Evolutionary conservation across 306 rosid species (phyloP).

Genomic region (Begonia loranthoides): DNA sequence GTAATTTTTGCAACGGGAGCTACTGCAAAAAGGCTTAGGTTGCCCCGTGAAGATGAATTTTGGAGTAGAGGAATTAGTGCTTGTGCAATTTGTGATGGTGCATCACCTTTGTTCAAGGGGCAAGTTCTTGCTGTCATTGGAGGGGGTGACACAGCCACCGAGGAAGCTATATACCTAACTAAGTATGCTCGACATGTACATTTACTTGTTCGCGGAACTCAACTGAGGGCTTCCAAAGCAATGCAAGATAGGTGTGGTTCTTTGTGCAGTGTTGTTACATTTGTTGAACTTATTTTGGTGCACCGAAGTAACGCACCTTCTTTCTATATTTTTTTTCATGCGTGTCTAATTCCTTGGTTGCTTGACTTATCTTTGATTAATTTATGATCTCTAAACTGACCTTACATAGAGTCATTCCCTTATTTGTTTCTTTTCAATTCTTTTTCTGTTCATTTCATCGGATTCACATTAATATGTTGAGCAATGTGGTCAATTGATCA

Average conservation of each 20-base stretch:
- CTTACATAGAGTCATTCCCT: too few relatives aligned
- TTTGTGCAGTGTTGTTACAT: too few relatives aligned
- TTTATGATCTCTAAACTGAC: too few relatives aligned
- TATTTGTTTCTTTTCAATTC: too few relatives aligned
- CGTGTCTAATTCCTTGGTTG: too few relatives aligned
- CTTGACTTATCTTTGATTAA: too few relatives aligned
- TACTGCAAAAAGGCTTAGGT: conserved; percentile 66
- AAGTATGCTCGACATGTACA: conserved; percentile 92
- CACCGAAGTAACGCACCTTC: too few relatives aligned
- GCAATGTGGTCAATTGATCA: too few relatives aligned
- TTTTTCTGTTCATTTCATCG: too few relatives aligned
- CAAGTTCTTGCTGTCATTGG: conserved; percentile 93
- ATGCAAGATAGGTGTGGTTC: conserved; percentile 81
- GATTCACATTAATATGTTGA: too few relatives aligned
- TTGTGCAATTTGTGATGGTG: conserved; percentile 97
- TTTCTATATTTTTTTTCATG: too few relatives aligned
- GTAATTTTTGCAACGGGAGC: conserved; percentile 86
- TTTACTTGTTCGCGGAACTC: conserved; percentile 74
- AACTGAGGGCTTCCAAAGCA: conserved; percentile 86
- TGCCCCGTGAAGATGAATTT: conserved; percentile 93
- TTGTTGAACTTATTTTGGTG: too few relatives aligned
- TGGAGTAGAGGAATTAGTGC: conserved; percentile 99
- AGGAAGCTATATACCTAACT: conserved; percentile 83
- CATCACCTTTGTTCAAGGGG: conserved; percentile 89
- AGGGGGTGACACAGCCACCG: conserved; percentile 97